Evolutionary conservation across 371 early-diverging fungal genomes (phyloP).

Genomic region (Mucor racemosus): DNA sequence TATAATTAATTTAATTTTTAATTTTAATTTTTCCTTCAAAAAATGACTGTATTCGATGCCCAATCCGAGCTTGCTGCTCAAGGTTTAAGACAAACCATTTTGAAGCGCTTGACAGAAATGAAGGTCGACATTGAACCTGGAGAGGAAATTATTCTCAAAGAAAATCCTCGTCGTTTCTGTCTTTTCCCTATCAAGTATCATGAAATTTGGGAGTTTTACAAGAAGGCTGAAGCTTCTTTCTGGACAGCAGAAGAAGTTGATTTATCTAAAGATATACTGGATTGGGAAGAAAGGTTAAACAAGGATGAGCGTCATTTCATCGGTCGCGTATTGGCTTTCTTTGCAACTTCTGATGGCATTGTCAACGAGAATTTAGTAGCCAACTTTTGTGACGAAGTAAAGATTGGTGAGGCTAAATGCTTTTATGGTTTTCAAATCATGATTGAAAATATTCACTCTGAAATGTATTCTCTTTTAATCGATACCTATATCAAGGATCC

Average conservation of each 20-base stretch:
- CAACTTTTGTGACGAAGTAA: slow-evolving; percentile 97
- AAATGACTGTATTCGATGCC: slow-evolving; percentile 28
- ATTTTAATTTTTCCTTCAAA: neutral
- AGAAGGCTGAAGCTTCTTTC: slow-evolving; percentile 98
- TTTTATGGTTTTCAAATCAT: slow-evolving; percentile 99
- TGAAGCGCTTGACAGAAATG: slow-evolving; percentile 20
- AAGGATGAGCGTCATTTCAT: slow-evolving; percentile 96
- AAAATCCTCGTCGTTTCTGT: slow-evolving; percentile 83
- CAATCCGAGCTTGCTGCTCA: slow-evolving; percentile 23
- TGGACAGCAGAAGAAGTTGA: slow-evolving; percentile 99
- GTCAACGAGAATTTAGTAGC: slow-evolving; percentile 98
- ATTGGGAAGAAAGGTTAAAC: slow-evolving; percentile 93
- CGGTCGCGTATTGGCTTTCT: slow-evolving; percentile 98
- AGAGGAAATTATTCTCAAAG: slow-evolving; percentile 40
- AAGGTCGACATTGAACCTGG: slow-evolving; percentile 21
- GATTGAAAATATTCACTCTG: slow-evolving; percentile 99
- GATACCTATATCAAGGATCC: slow-evolving; percentile 98
- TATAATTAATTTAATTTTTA: neutral
- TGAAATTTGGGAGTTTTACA: slow-evolving; percentile 97
- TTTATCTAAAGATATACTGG: slow-evolving; percentile 89
- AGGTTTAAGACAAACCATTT: slow-evolving; percentile 17
- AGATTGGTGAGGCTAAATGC: slow-evolving; percentile 96
- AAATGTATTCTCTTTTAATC: slow-evolving; percentile 99
- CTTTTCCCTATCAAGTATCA: slow-evolving; percentile 62
- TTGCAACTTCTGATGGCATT: slow-evolving; percentile 99